Conservation (phyloP, 2,329 filamentous ascomycete genomes). For the Paradendryphiella salina region DNA sequence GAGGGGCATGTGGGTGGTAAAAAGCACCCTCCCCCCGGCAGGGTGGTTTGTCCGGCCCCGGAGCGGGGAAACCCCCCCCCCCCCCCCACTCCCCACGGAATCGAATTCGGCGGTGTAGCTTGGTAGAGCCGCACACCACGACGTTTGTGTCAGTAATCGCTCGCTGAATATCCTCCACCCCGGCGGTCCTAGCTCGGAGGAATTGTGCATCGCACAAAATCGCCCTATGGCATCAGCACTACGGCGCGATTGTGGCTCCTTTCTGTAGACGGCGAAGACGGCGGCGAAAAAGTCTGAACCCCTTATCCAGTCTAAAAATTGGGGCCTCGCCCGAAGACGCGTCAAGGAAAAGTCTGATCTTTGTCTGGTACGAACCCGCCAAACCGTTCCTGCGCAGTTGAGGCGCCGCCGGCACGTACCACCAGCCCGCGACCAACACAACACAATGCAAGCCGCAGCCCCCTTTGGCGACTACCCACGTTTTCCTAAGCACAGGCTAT, state of each 20-base stretch:
- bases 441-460: constrained; percentile 17
- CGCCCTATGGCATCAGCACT: constrained; percentile 10
- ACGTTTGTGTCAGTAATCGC: not conserved
- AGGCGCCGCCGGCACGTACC: constrained; percentile 5
- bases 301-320: constrained; percentile 15
- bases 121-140: constrained; percentile 1
- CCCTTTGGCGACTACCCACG: constrained; percentile 12
- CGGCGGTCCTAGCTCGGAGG: constrained; percentile 6
- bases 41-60: too few relatives aligned
- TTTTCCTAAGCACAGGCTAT: constrained; percentile 17
- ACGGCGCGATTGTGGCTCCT: constrained; percentile 13
- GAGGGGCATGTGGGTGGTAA: too few relatives aligned
- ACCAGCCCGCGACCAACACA: constrained; percentile 15
- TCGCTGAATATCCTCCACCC: not conserved
- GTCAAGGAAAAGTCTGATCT: constrained; percentile 11
- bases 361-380: constrained; percentile 2
- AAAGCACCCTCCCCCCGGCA: too few relatives aligned
- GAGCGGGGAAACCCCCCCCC: too few relatives aligned
- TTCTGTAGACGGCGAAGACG: constrained; percentile 4
- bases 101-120: not conserved
- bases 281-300: constrained; percentile 14
- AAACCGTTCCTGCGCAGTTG: constrained; percentile 10
- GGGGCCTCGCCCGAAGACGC: constrained; percentile 10
- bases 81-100: not conserved
- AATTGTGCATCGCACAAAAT: constrained; percentile 13